Evolutionary conservation across 2,329 filamentous ascomycete species (phyloP).

Genomic region (Dendrostoma leiphaemia): DNA sequence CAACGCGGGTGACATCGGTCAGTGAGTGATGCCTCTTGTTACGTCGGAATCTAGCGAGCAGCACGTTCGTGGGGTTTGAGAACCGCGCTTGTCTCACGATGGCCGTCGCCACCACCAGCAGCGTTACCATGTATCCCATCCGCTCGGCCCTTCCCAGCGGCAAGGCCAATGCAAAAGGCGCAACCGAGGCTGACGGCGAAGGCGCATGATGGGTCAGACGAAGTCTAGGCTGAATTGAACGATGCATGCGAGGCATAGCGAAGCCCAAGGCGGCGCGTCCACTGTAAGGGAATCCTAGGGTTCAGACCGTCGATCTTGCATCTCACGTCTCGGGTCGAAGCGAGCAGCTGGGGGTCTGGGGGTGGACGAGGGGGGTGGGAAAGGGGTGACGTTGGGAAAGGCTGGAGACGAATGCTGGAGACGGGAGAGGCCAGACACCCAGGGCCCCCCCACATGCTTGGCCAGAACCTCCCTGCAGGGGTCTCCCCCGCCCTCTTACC

Average conservation of each 20-base stretch:
- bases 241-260: not conserved
- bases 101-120: not conserved
- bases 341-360: not conserved
- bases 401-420: too few species aligned
- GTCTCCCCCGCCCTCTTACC: too few species aligned
- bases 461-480: too few species aligned
- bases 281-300: not conserved
- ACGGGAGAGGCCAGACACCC: too few species aligned
- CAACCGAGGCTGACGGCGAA: not conserved
- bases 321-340: conserved; percentile 8
- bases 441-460: not conserved
- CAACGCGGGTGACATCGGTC: too few species aligned
- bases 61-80: not conserved
- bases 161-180: not conserved
- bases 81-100: not conserved
- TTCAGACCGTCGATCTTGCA: conserved; percentile 18
- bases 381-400: not conserved
- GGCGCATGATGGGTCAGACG: not conserved
- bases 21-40: too few species aligned
- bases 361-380: not conserved
- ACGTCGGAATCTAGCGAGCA: not conserved
- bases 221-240: conserved; percentile 6
- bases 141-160: not conserved
- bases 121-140: too few species aligned
- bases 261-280: not conserved